phyloP scores from a whole-genome alignment of 345 rosid genomes.

The Linum trigynum region DNA sequence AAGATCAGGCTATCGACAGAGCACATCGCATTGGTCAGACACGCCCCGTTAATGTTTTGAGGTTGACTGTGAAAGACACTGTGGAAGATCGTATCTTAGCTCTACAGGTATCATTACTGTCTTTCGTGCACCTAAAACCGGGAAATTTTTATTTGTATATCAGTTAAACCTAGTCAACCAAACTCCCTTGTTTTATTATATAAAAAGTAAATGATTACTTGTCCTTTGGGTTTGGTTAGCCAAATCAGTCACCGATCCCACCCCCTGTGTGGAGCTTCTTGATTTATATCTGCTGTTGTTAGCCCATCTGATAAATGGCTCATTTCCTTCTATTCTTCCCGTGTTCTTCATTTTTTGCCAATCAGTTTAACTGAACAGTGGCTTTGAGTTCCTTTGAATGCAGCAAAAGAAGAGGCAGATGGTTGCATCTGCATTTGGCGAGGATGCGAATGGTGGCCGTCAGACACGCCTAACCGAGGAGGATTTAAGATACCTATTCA shows the following conservation, averaged over 20 bases:
- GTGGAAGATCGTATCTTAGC: slow-evolving; percentile 90
- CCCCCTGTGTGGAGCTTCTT: too few species aligned
- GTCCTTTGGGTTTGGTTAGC: too few species aligned
- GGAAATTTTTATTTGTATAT: background rate
- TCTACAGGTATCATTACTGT: slow-evolving; percentile 45
- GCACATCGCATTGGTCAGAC: slow-evolving; percentile 99
- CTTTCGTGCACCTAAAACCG: background rate
- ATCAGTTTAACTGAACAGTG: background rate
- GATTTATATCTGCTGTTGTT: too few species aligned
- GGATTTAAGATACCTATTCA: slow-evolving; percentile 76
- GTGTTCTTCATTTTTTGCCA: background rate
- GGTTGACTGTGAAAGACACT: slow-evolving; percentile 82
- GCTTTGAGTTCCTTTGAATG: background rate
- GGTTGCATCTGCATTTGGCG: slow-evolving; percentile 95
- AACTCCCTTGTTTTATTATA: too few species aligned
- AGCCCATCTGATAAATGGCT: too few species aligned
- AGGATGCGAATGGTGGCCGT: slow-evolving; percentile 63
- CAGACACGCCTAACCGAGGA: slow-evolving; percentile 81
- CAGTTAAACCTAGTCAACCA: background rate
- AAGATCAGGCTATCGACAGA: slow-evolving; percentile 95
- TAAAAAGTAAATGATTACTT: too few species aligned
- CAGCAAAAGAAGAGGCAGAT: slow-evolving; percentile 93
- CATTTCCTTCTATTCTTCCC: background rate
- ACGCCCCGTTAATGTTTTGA: slow-evolving; percentile 70
- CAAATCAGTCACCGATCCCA: too few species aligned